Evolutionary conservation across 2,329 filamentous ascomycete genomes (phyloP), one percentile per base, ranked within the genome.

Genomic region (Diaporthe vexans): DNA sequence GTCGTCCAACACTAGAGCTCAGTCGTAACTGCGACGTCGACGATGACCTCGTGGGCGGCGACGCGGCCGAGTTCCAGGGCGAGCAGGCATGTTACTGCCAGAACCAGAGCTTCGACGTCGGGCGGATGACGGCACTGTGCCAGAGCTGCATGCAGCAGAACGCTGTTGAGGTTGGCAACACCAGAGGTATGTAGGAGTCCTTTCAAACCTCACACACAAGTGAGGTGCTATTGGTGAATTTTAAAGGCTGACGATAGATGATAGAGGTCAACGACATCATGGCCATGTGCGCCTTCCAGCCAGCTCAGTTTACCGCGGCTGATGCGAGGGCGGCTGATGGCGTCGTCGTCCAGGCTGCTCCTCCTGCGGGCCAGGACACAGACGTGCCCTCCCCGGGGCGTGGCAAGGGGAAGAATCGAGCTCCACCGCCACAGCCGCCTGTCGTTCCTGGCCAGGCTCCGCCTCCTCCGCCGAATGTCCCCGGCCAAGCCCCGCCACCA

Each of bases 21-120:
- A 65, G 59, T n/a, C 59, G 59, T 35, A 65, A 9, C 40, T 65
- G 59, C 15, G 59, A 65, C 11, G 40, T 65, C 40, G 59, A 65
- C 26, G 59, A 65, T 9, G 59, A 65, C 19, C 59, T 65, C 40
- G 59, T 65, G 40, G 40, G 59, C 26, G 26, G 59, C 17, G 40
- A 65, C 15, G 59, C 59, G 17, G 59, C 59, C 10, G 59, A 65
- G 40, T 8, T 65, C 9, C 59, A 65, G 26, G 40, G 59, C 40
- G 59, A 65, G 59, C 59, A 48, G 59, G 59, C 59, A 3, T 65
- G 59, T 21, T 37, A 37, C 13, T 37, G 37, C 37, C 37, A 37
- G 37, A 37, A 37, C 6, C 40, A 48, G 59, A 65, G 59, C 59
- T 65, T 65, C 59, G 59, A 65, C 15, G 59, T 65, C 17, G 59